phyloP scores from a whole-genome alignment of 2,329 filamentous ascomycete species.

The Botrytis hyacinthi region DNA sequence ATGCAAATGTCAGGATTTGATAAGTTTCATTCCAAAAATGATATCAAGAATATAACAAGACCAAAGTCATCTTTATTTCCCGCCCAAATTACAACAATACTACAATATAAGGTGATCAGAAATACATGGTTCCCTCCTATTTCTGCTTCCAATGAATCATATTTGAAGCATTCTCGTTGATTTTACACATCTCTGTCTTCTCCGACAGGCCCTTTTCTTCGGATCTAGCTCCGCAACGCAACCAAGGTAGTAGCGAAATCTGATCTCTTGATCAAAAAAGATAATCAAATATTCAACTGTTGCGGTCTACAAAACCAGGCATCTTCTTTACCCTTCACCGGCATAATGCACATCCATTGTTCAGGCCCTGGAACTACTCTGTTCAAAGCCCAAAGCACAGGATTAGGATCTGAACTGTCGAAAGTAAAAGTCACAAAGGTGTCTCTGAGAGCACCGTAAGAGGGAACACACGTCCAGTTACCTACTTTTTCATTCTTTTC shows the following conservation, averaged over 20 bases:
- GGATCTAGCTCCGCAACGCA: not conserved
- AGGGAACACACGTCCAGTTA: not conserved
- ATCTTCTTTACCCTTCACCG: no score
- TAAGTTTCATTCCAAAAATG: not conserved
- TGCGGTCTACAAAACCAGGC: not conserved
- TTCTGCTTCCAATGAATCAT: not conserved
- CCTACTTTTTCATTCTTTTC: fast-evolving
- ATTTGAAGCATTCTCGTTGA: not conserved
- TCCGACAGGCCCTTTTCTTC: not conserved
- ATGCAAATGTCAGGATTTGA: not conserved
- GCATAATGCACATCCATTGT: not conserved
- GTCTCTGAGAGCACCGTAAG: not conserved
- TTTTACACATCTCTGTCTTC: not conserved
- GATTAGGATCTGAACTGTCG: fast-evolving
- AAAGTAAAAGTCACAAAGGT: not conserved
- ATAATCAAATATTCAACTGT: not conserved
- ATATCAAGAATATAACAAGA: not conserved
- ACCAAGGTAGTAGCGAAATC: not conserved
- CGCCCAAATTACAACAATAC: not conserved
- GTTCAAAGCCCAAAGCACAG: not conserved
- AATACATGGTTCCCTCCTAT: not conserved
- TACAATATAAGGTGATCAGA: not conserved
- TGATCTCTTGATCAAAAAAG: not conserved
- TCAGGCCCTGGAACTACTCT: not conserved
- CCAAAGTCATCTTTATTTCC: not conserved